These are phyloP conservation scores for Rhizophora apiculata DNA, from an alignment of 345 rosid genomes.

Conservation along the genomic window DNA sequence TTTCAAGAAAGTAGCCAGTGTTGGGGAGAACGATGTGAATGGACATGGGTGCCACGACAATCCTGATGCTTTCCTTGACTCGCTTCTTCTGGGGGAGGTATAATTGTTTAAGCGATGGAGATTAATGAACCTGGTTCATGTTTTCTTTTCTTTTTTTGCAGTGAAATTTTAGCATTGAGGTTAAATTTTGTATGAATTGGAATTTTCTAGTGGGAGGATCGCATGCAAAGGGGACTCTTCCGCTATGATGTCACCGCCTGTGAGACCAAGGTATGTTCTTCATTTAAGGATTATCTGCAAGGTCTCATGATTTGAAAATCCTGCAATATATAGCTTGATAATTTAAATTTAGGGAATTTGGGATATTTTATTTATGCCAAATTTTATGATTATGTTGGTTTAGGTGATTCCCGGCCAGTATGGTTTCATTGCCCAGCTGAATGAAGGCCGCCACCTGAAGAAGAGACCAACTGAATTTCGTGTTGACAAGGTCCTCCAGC, in stretches of 20 bases:
- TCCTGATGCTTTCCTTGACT: conserved; percentile 67
- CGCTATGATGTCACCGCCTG: conserved; percentile 95
- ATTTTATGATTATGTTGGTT: conserved; percentile 15
- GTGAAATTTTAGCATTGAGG: neutral
- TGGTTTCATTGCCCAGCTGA: conserved; percentile 94
- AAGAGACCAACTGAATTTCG: conserved; percentile 96
- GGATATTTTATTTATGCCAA: conserved; percentile 4
- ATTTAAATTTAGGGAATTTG: neutral
- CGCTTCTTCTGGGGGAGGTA: conserved; percentile 83
- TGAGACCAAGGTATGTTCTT: conserved; percentile 65
- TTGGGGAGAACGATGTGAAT: conserved; percentile 22
- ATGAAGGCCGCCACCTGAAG: conserved; percentile 94
- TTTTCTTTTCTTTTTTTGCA: neutral
- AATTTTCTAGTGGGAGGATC: conserved; percentile 84
- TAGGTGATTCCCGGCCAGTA: conserved; percentile 83
- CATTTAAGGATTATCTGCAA: neutral
- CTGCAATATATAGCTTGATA: neutral
- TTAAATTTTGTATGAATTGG: neutral
- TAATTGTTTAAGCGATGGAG: conserved; percentile 9
- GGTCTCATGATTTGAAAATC: neutral
- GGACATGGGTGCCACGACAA: conserved; percentile 34
- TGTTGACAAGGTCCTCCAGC: conserved; percentile 87
- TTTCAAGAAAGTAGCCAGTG: conserved; percentile 46
- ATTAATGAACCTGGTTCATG: neutral
- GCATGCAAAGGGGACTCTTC: conserved; percentile 82